Evolutionary conservation across 257 asterid species (phyloP), one percentile per base, ranked within the genome.

Genomic region (Mentha longifolia): DNA sequence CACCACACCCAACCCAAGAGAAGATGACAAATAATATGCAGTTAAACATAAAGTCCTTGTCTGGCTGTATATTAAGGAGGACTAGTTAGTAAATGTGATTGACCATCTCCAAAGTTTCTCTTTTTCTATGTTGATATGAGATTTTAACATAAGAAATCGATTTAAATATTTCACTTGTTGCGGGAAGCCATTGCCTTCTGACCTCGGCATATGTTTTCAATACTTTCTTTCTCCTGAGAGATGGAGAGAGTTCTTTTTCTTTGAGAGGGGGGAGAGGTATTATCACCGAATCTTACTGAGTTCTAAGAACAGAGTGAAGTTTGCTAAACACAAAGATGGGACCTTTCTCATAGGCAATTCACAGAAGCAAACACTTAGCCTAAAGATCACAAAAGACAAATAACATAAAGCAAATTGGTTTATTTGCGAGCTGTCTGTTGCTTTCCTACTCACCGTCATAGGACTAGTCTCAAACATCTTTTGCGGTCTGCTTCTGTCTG

Each of bases 381-480:
- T 19, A 54, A 55, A 54, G 54, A 46, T 9, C n/a, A 39, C 54
- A 35, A 65, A 74, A 50, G 70, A 58, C 43, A 45, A 41, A 33
- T 13, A 58, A 51, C 31, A 9, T 67, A 61, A 51, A 42, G 65
- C 55, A 55, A 60, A 47, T n/a, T 42, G 22, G 73, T 42, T 50
- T 65, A 61, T 61, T 41, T 56, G 51, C 39, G 42, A 2, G 16
- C 65, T 54, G 64, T 66, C 63, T 35, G 58, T 47, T n/a, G 46
- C 49, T 20, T 66, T 50, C 66, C 70, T 55, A 88, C 98, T 87
- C 81, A 89, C 95, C 74, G 77, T 70, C 80, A 55, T 73, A 71
- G 96, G 92, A 81, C 92, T 88, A 68, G 81, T 73, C 72, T 83
- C 95, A 71, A 82, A 74, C 73, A 74, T 76, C 87, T 89, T 88